These are phyloP conservation scores for Blepharisma stoltei DNA, from an alignment of 73 alveolate species.

Conservation along the genomic window DNA sequence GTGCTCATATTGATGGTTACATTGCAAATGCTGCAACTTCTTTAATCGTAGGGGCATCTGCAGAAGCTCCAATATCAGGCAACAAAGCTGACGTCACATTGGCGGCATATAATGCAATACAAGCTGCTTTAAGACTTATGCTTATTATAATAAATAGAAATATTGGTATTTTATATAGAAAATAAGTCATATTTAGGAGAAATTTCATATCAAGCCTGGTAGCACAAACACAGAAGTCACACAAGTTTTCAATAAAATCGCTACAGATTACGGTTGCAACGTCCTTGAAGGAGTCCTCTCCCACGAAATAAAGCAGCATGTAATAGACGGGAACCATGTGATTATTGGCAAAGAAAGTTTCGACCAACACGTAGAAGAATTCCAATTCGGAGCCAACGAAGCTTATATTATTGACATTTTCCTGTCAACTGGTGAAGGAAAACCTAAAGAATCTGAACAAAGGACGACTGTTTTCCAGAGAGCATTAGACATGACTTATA, in stretches of 20 bases:
- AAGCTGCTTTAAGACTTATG: constrained; percentile 86
- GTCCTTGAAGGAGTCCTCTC: constrained; percentile 90
- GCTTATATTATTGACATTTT: constrained; percentile 81
- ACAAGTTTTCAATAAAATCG: constrained; percentile 72
- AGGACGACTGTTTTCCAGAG: constrained; percentile 96
- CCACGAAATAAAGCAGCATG: constrained; percentile 93
- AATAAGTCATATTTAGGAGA: too few relatives aligned
- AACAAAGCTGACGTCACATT: constrained; percentile 87
- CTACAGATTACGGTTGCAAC: constrained; percentile 65
- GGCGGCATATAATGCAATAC: constrained; percentile 93
- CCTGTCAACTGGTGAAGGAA: constrained; percentile 92
- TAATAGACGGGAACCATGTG: constrained; percentile 93
- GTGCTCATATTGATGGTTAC: constrained; percentile 90
- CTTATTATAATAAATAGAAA: too few relatives aligned
- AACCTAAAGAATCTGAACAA: constrained; percentile 71
- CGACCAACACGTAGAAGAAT: constrained; percentile 87
- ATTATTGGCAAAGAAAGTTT: constrained; percentile 83
- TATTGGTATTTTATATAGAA: too few relatives aligned
- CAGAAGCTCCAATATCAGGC: constrained; percentile 61
- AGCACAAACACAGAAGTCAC: constrained; percentile 54
- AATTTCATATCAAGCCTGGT: constrained; percentile 28
- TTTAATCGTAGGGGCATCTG: constrained; percentile 61
- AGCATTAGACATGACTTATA: constrained; percentile 79
- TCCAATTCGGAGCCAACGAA: constrained; percentile 92
- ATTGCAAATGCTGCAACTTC: constrained; percentile 88